Base-by-base conservation (phyloP, 73 alveolate species). In the Breviolum minutum region DNA sequence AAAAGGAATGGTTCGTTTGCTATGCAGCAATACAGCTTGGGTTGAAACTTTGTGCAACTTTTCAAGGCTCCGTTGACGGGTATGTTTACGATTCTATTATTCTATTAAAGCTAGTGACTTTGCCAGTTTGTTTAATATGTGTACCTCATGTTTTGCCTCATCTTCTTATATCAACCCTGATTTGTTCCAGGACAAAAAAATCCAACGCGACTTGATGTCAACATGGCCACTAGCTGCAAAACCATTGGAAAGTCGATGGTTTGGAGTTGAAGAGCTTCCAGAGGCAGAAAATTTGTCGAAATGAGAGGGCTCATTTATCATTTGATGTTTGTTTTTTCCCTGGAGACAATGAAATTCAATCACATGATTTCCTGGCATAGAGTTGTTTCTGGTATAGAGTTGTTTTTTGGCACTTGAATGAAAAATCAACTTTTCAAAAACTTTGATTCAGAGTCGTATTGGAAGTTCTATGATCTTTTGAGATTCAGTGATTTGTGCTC, bases 231-330 rank as follows among this genome's bases (percentile, higher is more conserved):
- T 77, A 63, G 63, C 61, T 29, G 86, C 86, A 9, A 61, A 77
- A 27, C 86, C 86, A 8, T 9, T 77, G 26, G 26, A 61, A 61
- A 77, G 86, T n/a, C 86, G 86, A n/a, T 77, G 86, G 86, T 77
- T 77, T 27, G 22, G 14, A 29, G 86, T 22, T 8, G 63, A 77
- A 22, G 63, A 77, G 86, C 22, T 77, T 22, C 63, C 62, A 8
- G 63, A 77, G 86, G 86, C 86, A 5, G 20, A n/a, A n/a, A 14
- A 4, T 17, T 14, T 2, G 77, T 68, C 77, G 77, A 22, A 68
- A 22, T 68, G 77, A 22, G 77, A 17, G 17, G 77, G 1, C n/a
- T 14, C 24, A 22, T 22, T 17, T 17, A 6, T 14, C 24, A 22
- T 22, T 17, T 17, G 77, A 68, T 68, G 54, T 40, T 40, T 40